Conservation (phyloP, 2,329 filamentous ascomycete genomes). For the Lecanicillium sp. region DNA sequence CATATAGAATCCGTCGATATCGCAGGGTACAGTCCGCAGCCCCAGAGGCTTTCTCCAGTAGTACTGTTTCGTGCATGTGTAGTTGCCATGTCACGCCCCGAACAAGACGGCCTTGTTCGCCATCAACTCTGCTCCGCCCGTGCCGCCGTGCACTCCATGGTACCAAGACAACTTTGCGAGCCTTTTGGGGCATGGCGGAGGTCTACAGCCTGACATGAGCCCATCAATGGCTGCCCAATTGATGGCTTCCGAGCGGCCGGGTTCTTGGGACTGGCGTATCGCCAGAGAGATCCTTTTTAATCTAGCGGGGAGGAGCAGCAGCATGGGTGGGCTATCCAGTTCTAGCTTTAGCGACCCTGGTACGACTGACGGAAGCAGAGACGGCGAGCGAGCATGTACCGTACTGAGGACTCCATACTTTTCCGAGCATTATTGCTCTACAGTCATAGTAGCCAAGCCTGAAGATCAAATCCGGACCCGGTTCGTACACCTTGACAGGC, state of each 20-base stretch:
- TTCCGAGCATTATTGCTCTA: too few species aligned
- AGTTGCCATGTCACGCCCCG: too few species aligned
- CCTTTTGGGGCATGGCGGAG: slow-evolving; percentile 4
- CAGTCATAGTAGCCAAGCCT: too few species aligned
- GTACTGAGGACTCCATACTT: slow-evolving; percentile 6
- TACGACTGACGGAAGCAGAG: too few species aligned
- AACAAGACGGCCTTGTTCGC: background rate
- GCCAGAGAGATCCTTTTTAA: slow-evolving; percentile 13
- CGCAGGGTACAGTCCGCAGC: slow-evolving; percentile 8
- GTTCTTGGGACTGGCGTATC: slow-evolving; percentile 13
- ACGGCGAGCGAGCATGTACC: too few species aligned
- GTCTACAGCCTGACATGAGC: background rate
- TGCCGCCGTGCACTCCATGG: background rate
- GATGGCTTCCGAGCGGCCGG: slow-evolving; percentile 11
- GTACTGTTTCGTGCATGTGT: slow-evolving; percentile 6
- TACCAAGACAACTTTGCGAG: background rate
- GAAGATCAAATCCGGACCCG: too few species aligned
- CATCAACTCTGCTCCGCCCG: background rate
- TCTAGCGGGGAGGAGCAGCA: slow-evolving; percentile 8
- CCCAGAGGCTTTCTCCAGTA: slow-evolving; percentile 6
- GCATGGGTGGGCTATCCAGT: slow-evolving; percentile 4
- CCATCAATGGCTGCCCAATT: slow-evolving; percentile 4
- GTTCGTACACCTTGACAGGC: too few species aligned
- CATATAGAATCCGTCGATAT: slow-evolving; percentile 7
- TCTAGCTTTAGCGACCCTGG: background rate